These are phyloP conservation scores for Fusarium acutatum DNA, from an alignment of 2,329 filamentous ascomycete genomes.

Conservation along the genomic window DNA sequence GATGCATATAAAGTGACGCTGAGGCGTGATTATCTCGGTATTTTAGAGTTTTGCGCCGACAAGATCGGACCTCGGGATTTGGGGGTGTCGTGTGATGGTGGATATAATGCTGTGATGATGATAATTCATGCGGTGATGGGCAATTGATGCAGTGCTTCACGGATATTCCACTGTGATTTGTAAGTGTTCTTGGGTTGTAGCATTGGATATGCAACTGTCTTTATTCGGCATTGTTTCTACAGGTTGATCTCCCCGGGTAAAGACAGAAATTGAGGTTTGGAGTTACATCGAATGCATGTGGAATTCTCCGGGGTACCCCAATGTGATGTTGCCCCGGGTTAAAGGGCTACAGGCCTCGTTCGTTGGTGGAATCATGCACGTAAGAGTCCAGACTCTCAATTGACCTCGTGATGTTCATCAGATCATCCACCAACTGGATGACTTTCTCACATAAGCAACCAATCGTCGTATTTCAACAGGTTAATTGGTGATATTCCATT, in stretches of 20 bases:
- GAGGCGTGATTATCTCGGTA: constrained; percentile 8
- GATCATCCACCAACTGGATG: constrained; percentile 15
- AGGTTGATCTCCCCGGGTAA: neutral
- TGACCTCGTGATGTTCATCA: constrained; percentile 4
- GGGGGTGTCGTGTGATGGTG: neutral
- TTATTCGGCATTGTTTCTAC: neutral
- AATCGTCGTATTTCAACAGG: neutral
- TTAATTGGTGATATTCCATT: neutral
- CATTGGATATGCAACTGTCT: neutral
- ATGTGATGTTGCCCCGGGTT: neutral
- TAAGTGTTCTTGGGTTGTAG: neutral
- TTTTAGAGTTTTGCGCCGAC: constrained; percentile 11
- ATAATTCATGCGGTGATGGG: neutral
- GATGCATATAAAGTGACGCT: constrained; percentile 3
- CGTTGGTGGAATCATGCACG: constrained; percentile 25
- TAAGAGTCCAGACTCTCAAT: neutral
- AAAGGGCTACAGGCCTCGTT: neutral
- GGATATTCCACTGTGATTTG: neutral
- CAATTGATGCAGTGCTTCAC: neutral
- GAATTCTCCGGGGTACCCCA: constrained; percentile 11
- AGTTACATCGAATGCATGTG: constrained; percentile 2
- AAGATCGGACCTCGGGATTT: constrained; percentile 6
- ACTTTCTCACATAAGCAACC: constrained; percentile 1
- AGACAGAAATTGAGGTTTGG: neutral
- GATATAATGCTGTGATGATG: neutral